These are phyloP conservation scores for Pichia heedii DNA, from an alignment of 805 yeast species.

Conservation along the genomic window DNA sequence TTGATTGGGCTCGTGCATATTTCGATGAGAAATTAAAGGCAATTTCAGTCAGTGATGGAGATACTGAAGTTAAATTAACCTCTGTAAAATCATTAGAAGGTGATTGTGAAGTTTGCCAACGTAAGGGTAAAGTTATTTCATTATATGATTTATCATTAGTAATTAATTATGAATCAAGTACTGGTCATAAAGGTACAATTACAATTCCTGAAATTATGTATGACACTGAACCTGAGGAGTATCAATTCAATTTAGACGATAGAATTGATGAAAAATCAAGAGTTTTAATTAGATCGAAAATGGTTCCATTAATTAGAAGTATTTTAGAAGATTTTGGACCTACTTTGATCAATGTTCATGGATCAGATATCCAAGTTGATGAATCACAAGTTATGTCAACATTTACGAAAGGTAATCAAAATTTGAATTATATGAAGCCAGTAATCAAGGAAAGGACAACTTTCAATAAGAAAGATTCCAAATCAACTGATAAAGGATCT, in stretches of 20 bases:
- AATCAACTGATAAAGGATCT: constrained; percentile 1
- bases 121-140: constrained; percentile 93
- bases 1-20: constrained; percentile 80
- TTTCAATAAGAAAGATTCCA: constrained; percentile 15
- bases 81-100: constrained; percentile 67
- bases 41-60: constrained; percentile 28
- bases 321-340: constrained; percentile 58
- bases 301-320: constrained; percentile 65
- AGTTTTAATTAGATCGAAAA: constrained; percentile 34
- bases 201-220: constrained; percentile 89
- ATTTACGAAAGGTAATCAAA: constrained; percentile 44
- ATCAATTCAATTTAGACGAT: constrained; percentile 66
- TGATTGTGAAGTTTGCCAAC: constrained; percentile 93
- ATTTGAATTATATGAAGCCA: constrained; percentile 19
- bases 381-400: constrained; percentile 53
- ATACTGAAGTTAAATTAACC: constrained; percentile 30
- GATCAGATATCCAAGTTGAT: constrained; percentile 80
- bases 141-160: constrained; percentile 73
- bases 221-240: constrained; percentile 79
- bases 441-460: constrained; percentile 23
- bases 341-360: constrained; percentile 67
- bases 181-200: constrained; percentile 49
- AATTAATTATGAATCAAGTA: constrained; percentile 27
- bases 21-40: constrained; percentile 55
- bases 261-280: constrained; percentile 50